Evolutionary conservation across 2,329 filamentous ascomycete species (phyloP).

Genomic region (Ascochyta fabae): DNA sequence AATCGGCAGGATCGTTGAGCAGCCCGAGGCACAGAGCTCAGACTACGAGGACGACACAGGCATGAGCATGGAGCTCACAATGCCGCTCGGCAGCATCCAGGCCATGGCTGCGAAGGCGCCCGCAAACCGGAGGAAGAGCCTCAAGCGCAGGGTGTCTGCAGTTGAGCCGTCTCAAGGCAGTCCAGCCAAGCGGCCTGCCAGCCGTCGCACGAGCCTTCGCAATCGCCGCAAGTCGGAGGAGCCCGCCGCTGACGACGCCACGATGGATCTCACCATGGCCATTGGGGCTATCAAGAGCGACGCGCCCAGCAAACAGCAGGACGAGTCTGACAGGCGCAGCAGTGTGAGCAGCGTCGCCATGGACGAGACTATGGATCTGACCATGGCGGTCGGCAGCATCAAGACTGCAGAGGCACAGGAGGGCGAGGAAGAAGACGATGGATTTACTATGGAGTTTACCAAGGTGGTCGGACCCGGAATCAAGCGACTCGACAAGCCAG

Average conservation of each 20-base stretch:
- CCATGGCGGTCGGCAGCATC: conserved; percentile 48
- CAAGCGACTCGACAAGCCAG: conserved; percentile 27
- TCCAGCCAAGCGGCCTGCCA: conserved; percentile 43
- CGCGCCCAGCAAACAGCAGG: not conserved
- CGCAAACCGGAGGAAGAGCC: conserved; percentile 44
- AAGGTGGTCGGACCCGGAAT: conserved; percentile 56
- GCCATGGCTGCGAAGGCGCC: conserved; percentile 34
- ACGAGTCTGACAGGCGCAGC: conserved; percentile 25
- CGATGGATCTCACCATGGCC: conserved; percentile 50
- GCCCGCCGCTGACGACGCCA: conserved; percentile 49
- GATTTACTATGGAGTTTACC: conserved; percentile 61
- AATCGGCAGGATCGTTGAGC: conserved; percentile 77
- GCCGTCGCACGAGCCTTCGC: conserved; percentile 48
- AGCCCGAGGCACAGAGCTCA: conserved; percentile 46
- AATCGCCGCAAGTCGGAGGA: conserved; percentile 46
- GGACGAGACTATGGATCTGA: conserved; percentile 51
- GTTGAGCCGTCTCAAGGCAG: conserved; percentile 47
- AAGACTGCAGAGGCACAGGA: conserved; percentile 25
- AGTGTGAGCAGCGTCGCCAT: conserved; percentile 38
- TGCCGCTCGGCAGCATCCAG: conserved; percentile 60
- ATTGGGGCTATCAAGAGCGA: conserved; percentile 46
- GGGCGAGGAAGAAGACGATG: conserved; percentile 41
- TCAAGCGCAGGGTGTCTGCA: conserved; percentile 54
- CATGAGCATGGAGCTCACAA: conserved; percentile 63
- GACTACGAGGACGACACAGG: conserved; percentile 51